phyloP scores from a whole-genome alignment of 2,329 filamentous ascomycete species.

The Trichoderma pleuroti region DNA sequence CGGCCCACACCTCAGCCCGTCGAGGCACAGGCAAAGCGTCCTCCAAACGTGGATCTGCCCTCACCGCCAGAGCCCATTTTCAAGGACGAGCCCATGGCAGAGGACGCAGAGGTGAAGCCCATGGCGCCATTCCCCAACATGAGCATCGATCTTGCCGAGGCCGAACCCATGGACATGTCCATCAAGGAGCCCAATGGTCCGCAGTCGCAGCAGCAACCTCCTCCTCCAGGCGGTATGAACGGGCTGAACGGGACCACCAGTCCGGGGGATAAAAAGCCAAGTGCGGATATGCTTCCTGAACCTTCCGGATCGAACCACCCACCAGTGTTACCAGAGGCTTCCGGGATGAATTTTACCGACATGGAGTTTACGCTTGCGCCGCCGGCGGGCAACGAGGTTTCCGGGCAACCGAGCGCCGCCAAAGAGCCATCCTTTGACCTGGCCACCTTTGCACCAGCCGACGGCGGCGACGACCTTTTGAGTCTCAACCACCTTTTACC shows the following conservation, averaged over 20 bases:
- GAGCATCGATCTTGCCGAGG: conserved; percentile 44
- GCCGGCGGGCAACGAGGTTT: conserved; percentile 35
- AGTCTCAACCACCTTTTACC: conserved; percentile 33
- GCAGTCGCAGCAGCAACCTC: conserved; percentile 19
- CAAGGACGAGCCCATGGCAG: conserved; percentile 33
- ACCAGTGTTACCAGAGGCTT: conserved; percentile 20
- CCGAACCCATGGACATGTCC: conserved; percentile 14
- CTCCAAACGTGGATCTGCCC: conserved; percentile 37
- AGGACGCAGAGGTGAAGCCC: conserved; percentile 38
- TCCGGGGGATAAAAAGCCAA: conserved; percentile 26
- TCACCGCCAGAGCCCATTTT: conserved; percentile 31
- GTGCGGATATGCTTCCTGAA: conserved; percentile 26
- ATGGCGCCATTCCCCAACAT: conserved; percentile 56
- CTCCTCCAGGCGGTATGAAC: conserved; percentile 22
- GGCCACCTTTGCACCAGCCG: conserved; percentile 39
- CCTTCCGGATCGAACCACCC: conserved; percentile 21
- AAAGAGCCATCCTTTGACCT: conserved; percentile 45
- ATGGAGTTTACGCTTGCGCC: conserved; percentile 55
- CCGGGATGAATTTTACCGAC: conserved; percentile 52
- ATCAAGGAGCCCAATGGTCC: neutral
- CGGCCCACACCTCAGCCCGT: conserved; percentile 28
- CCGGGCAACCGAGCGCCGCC: conserved; percentile 25
- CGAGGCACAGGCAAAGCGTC: conserved; percentile 36
- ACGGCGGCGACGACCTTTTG: conserved; percentile 31
- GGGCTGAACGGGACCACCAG: conserved; percentile 7